Base-by-base conservation (phyloP, 768 basidiomycete genomes). In the Lyophyllum semitale region DNA sequence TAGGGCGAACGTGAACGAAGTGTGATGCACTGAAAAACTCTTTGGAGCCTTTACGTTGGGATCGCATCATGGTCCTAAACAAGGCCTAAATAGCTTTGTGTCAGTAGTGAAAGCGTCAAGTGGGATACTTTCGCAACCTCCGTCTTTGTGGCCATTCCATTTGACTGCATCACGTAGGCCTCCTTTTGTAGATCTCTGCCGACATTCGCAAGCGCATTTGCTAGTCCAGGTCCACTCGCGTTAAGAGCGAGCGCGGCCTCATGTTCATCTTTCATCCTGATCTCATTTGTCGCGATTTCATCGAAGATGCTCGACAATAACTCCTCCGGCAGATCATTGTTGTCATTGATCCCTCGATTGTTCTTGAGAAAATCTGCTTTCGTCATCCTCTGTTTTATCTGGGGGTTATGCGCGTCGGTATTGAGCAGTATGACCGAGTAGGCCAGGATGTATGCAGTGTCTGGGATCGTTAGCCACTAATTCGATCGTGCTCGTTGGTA, bases 241-340 rank as follows among this genome's bases (percentile, higher is more conserved):
- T 74, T 63, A 4, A 76, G 64, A 8, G 75, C 69, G 22, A 83
- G 63, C 7, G 75, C 74, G 26, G 82, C 77, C 62, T 95, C 95
- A 23, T 94, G 75, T 74, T 99, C 96, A 64, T 98, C 97, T 73
- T 98, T 98, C 97, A 99, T 98, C 65, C 92, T 83, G 62, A 99
- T 98, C 70, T 99, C 97, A 63, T 97, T 95, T 40, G 70, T 77
- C 53, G 85, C 83, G 61, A 99, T 98, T 40, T 98, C 93, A 63
- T 98, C 94, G 68, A 83, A 99, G 58, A 98, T 91, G 20, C 72
- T 74, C 4, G 76, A 78, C 40, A 98, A 69, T 37, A 90, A 76
- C 20, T 96, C 92, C 64, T 97, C 94, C 0, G 94, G 92, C 42
- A 99, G 82, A 70, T 95, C 88, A 35, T 81, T 79, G 55, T 84